phyloP scores from a whole-genome alignment of 768 basidiomycete genomes.

The Lyophyllum semitale region DNA sequence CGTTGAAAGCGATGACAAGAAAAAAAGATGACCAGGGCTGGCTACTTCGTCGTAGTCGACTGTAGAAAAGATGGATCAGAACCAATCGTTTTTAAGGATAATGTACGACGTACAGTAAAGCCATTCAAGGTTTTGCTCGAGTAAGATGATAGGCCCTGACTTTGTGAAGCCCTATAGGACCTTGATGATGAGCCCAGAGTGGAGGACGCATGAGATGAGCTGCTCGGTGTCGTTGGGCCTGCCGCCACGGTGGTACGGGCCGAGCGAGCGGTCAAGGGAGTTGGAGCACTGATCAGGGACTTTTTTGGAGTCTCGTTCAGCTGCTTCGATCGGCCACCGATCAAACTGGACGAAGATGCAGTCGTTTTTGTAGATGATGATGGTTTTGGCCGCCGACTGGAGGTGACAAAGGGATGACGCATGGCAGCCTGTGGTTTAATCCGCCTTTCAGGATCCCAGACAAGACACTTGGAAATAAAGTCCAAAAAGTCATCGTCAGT shows the following conservation, averaged over 20 bases:
- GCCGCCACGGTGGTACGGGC: slow-evolving; percentile 53
- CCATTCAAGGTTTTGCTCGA: slow-evolving; percentile 75
- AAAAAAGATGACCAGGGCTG: slow-evolving; percentile 15
- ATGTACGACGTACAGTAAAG: slow-evolving; percentile 54
- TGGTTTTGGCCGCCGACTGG: slow-evolving; percentile 58
- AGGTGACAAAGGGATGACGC: slow-evolving; percentile 86
- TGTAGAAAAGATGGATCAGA: slow-evolving; percentile 21
- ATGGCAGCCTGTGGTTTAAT: slow-evolving; percentile 92
- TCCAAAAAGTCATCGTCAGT: slow-evolving; percentile 96
- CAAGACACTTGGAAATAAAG: slow-evolving; percentile 95
- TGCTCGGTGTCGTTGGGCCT: slow-evolving; percentile 61
- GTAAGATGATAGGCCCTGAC: slow-evolving; percentile 71
- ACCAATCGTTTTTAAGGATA: neutral
- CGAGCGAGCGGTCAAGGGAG: slow-evolving; percentile 80
- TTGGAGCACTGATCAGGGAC: slow-evolving; percentile 86
- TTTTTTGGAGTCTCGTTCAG: slow-evolving; percentile 80
- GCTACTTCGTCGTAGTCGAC: slow-evolving; percentile 45
- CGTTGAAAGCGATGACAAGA: slow-evolving; percentile 19
- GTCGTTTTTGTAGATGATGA: slow-evolving; percentile 54
- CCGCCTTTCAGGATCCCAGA: slow-evolving; percentile 96
- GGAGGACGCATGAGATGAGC: slow-evolving; percentile 47
- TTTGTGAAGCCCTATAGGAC: slow-evolving; percentile 69
- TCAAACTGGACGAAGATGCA: slow-evolving; percentile 57
- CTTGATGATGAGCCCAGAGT: slow-evolving; percentile 62
- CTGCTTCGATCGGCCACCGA: slow-evolving; percentile 53